Conservation (phyloP, 2,329 filamentous ascomycete genomes). For the Thelonectria discophora region DNA sequence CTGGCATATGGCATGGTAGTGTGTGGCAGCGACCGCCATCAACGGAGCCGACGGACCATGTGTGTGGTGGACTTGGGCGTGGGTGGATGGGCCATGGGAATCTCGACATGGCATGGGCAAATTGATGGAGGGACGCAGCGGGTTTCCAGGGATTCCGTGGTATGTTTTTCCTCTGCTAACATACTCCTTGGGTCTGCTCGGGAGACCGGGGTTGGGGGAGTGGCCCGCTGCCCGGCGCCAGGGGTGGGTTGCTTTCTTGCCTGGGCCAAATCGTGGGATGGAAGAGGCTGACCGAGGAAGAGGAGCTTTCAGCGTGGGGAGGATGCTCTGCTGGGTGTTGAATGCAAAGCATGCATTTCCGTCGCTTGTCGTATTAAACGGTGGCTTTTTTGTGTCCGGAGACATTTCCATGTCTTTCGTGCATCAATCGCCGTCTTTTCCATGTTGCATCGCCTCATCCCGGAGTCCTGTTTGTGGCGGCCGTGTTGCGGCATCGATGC, state of each 20-base stretch:
- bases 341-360: background rate
- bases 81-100: conserved; percentile 33
- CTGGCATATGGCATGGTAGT: conserved; percentile 6
- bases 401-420: background rate
- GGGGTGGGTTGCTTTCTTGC: conserved; percentile 14
- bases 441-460: background rate
- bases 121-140: conserved; percentile 19
- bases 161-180: conserved; percentile 29
- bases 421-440: background rate
- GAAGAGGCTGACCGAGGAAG: background rate
- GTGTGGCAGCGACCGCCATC: conserved; percentile 6
- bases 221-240: conserved; percentile 23
- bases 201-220: conserved; percentile 23
- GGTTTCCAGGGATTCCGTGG: conserved; percentile 30
- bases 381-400: background rate
- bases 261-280: conserved; percentile 16
- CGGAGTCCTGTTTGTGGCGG: background rate
- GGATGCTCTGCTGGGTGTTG: too few species aligned
- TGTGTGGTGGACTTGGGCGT: conserved; percentile 4
- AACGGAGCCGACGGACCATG: conserved; percentile 20
- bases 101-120: conserved; percentile 37
- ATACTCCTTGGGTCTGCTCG: conserved; percentile 22
- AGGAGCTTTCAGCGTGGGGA: conserved; percentile 1
- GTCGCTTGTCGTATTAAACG: background rate
- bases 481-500: conserved; percentile 16